Evolutionary conservation across 305 asterid species (phyloP), one percentile per base, ranked within the genome.

Genomic region (Fraxinus baroniana): DNA sequence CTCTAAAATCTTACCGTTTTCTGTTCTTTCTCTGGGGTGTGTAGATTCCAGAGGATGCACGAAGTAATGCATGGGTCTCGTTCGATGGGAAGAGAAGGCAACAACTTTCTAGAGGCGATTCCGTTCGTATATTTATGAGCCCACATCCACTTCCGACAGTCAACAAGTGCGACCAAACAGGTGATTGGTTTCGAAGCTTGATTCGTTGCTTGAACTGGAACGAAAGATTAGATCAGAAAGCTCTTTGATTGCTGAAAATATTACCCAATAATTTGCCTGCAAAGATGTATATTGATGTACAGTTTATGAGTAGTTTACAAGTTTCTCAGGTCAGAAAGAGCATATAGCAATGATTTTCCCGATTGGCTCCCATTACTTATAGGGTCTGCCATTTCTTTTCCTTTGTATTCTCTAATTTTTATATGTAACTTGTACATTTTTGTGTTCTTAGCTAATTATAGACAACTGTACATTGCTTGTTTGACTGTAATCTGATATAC

Each of bases 21-120:
- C 70, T 26, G 24, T 8, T 41, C 22, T 83, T 39, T 20, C 2
- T 52, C 68, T 7, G 74, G 37, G 33, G 1, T 71, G 33, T 44
- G 62, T 88, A 96, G 98, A 93, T 96, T 82, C 98, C 98, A 1
- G 93, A 83, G 86, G 98, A 96, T 83, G 98, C 99, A 75, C 88
- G 99, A 73, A 96, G 98, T 90, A 96, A 93, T 78, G 97, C 94
- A 15, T 96, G 99, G 99, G 99, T 96, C 15, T 96, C 99, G 28
- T 94, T 96, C 79, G 98, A 96, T 83, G 99, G 99, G 83, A 96
- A 96, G 93, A 93, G 99, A 88, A 90, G 99, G 86, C 99, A 96
- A 80, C 99, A 96, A 78, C 94, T 94, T 55, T 96, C 97, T 0
- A 90, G 98, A 87, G 98, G 98, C 17, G 95, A 96, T 83, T 96